Conservation (phyloP, 208 protist genomes). For the Acanthamoeba triangularis region DNA sequence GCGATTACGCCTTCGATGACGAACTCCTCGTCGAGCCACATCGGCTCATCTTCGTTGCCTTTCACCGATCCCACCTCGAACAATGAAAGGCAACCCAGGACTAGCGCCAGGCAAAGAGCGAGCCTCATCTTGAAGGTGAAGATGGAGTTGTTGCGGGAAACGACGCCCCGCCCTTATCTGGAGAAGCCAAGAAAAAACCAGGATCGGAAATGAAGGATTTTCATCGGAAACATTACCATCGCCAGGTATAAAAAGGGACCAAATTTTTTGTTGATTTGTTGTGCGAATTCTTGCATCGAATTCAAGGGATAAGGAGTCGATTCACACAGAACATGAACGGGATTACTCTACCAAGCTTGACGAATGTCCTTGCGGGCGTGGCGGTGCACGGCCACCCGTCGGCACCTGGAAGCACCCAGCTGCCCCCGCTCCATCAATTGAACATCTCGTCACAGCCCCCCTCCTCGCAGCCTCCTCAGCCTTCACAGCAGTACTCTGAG, state of each 20-base stretch:
- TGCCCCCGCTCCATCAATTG: background rate
- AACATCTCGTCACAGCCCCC: background rate
- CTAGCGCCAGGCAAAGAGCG: background rate
- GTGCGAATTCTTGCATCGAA: too few relatives aligned
- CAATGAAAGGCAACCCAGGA: background rate
- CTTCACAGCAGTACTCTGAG: background rate
- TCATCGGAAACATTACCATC: too few relatives aligned
- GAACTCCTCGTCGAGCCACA: background rate
- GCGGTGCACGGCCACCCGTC: too few relatives aligned
- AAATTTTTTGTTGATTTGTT: too few relatives aligned
- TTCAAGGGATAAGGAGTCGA: background rate
- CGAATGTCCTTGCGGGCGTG: background rate
- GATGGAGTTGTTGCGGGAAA: too few relatives aligned
- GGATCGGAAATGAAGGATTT: too few relatives aligned
- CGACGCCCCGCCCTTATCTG: too few relatives aligned
- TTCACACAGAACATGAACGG: background rate
- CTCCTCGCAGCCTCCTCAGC: background rate
- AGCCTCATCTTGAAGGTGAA: background rate
- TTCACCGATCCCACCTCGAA: background rate
- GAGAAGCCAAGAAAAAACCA: too few relatives aligned
- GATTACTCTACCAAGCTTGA: background rate
- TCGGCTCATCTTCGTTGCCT: background rate
- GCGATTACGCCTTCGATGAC: background rate
- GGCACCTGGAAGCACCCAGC: background rate
- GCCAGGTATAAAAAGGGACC: too few relatives aligned